These are phyloP conservation scores for Globisporangium cylindrosporum DNA, from an alignment of 352 stramenopile species.

Conservation along the genomic window DNA sequence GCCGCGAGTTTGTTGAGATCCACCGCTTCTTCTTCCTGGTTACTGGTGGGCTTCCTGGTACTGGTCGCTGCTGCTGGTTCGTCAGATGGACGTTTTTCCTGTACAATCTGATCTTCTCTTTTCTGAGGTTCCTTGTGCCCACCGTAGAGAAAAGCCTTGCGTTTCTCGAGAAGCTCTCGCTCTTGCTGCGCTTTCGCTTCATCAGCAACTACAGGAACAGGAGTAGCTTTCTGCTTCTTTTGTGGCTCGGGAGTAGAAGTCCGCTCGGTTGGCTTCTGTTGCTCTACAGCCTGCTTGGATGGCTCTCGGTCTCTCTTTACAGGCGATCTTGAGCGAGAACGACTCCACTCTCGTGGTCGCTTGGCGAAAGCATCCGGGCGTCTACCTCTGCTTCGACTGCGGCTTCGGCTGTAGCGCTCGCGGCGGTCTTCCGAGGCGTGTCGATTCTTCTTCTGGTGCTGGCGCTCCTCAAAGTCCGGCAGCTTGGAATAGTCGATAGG, in stretches of 20 bases:
- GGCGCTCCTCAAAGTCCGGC: constrained; percentile 58
- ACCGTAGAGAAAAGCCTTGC: constrained; percentile 68
- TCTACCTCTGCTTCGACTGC: constrained; percentile 32
- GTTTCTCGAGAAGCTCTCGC: constrained; percentile 39
- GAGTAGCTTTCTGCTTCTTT: constrained; percentile 13
- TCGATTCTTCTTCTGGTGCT: constrained; percentile 6
- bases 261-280: neutral
- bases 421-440: neutral
- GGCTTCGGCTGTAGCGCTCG: constrained; percentile 28
- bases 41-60: neutral
- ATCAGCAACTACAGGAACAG: constrained; percentile 18
- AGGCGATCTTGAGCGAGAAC: constrained; percentile 28
- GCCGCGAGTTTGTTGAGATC: constrained; percentile 83
- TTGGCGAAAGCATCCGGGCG: constrained; percentile 13
- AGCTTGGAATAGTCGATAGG: constrained; percentile 82
- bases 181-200: constrained; percentile 31
- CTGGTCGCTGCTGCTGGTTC: neutral
- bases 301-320: constrained; percentile 5
- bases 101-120: neutral
- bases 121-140: constrained; percentile 13
- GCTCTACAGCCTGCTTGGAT: neutral
- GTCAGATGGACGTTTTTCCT: neutral
- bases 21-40: constrained; percentile 24
- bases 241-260: constrained; percentile 4
- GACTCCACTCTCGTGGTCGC: constrained; percentile 13